These are phyloP conservation scores for Phytophthora pistaciae DNA, from an alignment of 352 stramenopile genomes.

Conservation along the genomic window DNA sequence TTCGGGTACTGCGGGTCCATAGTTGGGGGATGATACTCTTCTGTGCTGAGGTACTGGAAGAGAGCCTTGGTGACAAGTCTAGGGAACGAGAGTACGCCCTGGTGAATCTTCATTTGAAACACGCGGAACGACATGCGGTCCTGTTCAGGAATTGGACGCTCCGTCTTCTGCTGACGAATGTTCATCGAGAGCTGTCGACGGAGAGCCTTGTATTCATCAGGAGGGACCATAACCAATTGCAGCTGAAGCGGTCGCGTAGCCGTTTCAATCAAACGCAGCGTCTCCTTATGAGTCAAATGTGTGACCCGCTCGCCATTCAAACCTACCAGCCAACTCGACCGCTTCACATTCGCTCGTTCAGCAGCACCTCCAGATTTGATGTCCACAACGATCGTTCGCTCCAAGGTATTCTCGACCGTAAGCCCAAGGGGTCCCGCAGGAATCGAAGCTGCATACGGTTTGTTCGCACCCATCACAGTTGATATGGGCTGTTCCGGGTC, in stretches of 20 bases:
- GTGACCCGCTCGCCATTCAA: slow-evolving; percentile 84
- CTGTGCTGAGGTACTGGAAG: slow-evolving; percentile 82
- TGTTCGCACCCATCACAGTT: slow-evolving; percentile 56
- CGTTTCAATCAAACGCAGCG: slow-evolving; percentile 85
- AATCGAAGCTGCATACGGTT: slow-evolving; percentile 75
- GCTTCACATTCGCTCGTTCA: slow-evolving; percentile 79
- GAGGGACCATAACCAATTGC: slow-evolving; percentile 75
- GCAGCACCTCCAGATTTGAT: slow-evolving; percentile 86
- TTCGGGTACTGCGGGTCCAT: slow-evolving; percentile 62
- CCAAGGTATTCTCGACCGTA: slow-evolving; percentile 91
- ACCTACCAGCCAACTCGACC: slow-evolving; percentile 85
- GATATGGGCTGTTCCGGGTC: slow-evolving; percentile 56
- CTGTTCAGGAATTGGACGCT: slow-evolving; percentile 84
- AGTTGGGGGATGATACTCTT: slow-evolving; percentile 68
- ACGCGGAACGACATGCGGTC: slow-evolving; percentile 89
- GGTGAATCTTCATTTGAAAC: slow-evolving; percentile 88
- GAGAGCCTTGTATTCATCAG: slow-evolving; percentile 75
- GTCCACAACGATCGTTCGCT: slow-evolving; percentile 90
- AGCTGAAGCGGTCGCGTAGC: slow-evolving; percentile 75
- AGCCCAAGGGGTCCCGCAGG: slow-evolving; percentile 83
- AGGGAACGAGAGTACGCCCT: slow-evolving; percentile 78
- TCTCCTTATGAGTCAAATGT: slow-evolving; percentile 88
- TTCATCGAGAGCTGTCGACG: slow-evolving; percentile 86
- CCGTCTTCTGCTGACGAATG: slow-evolving; percentile 86
- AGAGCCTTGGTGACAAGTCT: slow-evolving; percentile 67